A percentile compares a stretch with the other conserved stretches of the same genome.
These are phyloP conservation scores for Penicillium brasilianum DNA, from an alignment of 2,329 filamentous ascomycete genomes.

Conservation along the genomic window DNA sequence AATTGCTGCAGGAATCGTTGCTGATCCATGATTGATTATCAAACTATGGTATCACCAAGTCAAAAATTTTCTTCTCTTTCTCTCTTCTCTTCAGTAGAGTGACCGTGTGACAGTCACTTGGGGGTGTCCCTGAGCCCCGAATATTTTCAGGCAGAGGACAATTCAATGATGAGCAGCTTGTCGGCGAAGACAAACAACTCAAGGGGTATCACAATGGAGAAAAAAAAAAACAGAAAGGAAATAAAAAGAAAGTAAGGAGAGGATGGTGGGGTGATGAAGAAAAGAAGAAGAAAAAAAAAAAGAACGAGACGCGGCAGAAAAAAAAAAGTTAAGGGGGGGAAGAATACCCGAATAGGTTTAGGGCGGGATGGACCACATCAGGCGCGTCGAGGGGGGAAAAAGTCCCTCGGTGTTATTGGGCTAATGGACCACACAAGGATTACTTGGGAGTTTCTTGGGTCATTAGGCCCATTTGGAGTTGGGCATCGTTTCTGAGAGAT, in stretches of 20 bases:
- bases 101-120: conserved; percentile 1
- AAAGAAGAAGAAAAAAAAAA: conserved; percentile 21
- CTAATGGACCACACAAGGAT: background rate
- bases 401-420: background rate
- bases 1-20: conserved; percentile 85
- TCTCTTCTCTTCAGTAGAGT: background rate
- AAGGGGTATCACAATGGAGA: conserved; percentile 35
- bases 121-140: conserved; percentile 27
- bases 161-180: conserved; percentile 35
- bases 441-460: background rate
- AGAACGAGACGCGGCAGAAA: conserved; percentile 19
- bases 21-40: conserved; percentile 68
- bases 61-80: conserved; percentile 15
- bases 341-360: conserved; percentile 25
- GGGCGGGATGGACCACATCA: conserved; percentile 17
- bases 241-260: conserved; percentile 29
- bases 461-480: conserved; percentile 1
- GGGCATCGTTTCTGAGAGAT: conserved; percentile 2
- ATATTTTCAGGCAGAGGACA: conserved; percentile 18
- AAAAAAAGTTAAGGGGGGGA: conserved; percentile 30
- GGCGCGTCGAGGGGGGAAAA: background rate
- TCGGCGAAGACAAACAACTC: conserved; percentile 36
- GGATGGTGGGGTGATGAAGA: conserved; percentile 25
- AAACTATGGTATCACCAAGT: conserved; percentile 15
- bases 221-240: conserved; percentile 37